Base-by-base conservation (phyloP, 1,139 yeast species). In the Geotrichum fermentans region DNA sequence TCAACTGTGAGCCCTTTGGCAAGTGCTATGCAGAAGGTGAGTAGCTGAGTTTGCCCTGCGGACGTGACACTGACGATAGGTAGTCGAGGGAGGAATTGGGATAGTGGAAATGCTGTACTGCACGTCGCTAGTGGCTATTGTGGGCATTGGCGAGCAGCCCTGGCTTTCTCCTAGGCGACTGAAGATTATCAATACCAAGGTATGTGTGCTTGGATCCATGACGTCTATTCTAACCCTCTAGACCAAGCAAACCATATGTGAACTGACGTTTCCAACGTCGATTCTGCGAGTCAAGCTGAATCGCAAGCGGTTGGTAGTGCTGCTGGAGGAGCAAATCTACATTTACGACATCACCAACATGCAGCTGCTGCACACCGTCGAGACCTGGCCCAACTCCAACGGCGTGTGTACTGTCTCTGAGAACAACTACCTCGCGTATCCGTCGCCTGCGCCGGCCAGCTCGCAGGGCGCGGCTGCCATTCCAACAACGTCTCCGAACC, bases 1-100 rank as follows among this genome's bases (percentile, higher is more conserved):
- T 81, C 73, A 86, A 85, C 63, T 87, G 96, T 67, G 86, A 82
- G 52, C 96, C 97, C 1, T 86, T 90, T 64, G 95, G 95, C n/a
- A 80, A 80, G 58, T 87, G 94, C 61, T 86, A 79, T 61, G 77
- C 76, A 18, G 74, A 75, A 55, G 62, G 71, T 52, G 66, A 63
- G 67, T 53, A 21, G 16, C 28, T n/a, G n/a, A n/a, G n/a, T n/a
- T n/a, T n/a, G n/a, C 6, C n/a, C 10, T 17, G 28, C 14, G 13
- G 37, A n/a, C n/a, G n/a, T n/a, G n/a, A 16, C 11, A 34, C 3
- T 17, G 37, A 17, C 21, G 6, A 29, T 2, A n/a, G 18, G 10
- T 30, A 20, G 24, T 14, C 14, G 16, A 21, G 13, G 26, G 29
- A 18, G 32, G 20, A 4, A 66, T 68, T 40, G 70, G 72, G 1